Evolutionary conservation across 768 basidiomycete genomes (phyloP).

Genomic region (Mycena indigotica): DNA sequence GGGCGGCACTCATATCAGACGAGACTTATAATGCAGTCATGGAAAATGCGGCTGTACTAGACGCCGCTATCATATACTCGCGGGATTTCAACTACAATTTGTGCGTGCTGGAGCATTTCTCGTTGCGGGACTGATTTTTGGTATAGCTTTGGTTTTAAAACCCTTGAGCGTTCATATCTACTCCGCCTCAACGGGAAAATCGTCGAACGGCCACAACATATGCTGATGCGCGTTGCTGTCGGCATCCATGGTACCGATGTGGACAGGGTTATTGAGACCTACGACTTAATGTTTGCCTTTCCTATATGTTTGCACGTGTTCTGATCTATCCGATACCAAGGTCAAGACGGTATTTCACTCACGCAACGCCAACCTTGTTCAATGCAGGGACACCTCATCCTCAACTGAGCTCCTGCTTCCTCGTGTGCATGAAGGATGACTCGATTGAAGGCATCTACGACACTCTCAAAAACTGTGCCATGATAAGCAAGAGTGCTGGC

Average conservation of each 20-base stretch:
- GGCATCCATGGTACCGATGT: constrained; percentile 93
- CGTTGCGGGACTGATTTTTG: neutral
- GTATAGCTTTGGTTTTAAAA: constrained; percentile 97
- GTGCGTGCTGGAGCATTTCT: constrained; percentile 45
- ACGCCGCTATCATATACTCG: constrained; percentile 99
- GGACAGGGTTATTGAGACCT: constrained; percentile 87
- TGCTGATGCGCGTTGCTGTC: constrained; percentile 99
- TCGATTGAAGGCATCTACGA: constrained; percentile 99
- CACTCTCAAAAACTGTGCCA: constrained; percentile 95
- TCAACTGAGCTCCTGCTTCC: constrained; percentile 97
- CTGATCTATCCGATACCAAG: too few relatives aligned
- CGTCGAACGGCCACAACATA: constrained; percentile 96
- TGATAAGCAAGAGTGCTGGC: constrained; percentile 99
- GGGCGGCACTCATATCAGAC: constrained; percentile 90
- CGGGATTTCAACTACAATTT: constrained; percentile 98
- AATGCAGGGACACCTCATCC: constrained; percentile 95
- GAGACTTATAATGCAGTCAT: constrained; percentile 82
- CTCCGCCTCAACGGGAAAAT: constrained; percentile 92
- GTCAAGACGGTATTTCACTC: constrained; percentile 98
- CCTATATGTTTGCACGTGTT: too few relatives aligned
- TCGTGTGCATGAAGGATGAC: constrained; percentile 98
- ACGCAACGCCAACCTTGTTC: constrained; percentile 98
- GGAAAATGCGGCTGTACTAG: constrained; percentile 78
- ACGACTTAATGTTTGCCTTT: constrained; percentile 97
- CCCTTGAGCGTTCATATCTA: constrained; percentile 95